Base-by-base conservation (phyloP, 352 stramenopile species). In the Halophytophthora polymorphica region DNA sequence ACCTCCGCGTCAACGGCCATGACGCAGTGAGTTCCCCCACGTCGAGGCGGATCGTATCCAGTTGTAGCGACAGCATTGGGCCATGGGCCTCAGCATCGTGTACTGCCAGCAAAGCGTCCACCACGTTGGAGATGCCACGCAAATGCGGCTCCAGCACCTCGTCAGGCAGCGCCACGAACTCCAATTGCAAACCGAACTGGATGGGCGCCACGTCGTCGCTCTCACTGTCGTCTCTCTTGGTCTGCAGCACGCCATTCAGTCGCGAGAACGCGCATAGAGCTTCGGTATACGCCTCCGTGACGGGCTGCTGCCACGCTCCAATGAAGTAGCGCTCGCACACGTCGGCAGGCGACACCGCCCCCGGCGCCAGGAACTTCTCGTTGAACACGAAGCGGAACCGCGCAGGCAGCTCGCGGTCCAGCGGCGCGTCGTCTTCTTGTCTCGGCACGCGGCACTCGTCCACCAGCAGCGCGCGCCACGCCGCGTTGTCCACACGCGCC, bases 311-410 rank as follows among this genome's bases (percentile, higher is more conserved):
- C 13, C 5, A 44, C 6, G 37, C 17, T 6, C 15, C 14, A 19
- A 53, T 2, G 28, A 71, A 59, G 45, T 61, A 68, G 1, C 40
- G 41, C 34, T 53, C 58, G 40, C 59, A 62, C 15, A 65, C 52
- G 8, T 36, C 37, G 29, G 53, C 63, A 25, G 63, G 58, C n/a
- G 63, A 62, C 45, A 65, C 31, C 11, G 53, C 56, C 1, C 41
- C 61, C 45, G 55, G 23, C 36, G 64, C 53, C 31, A 71, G 23
- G 37, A 58, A 61, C 2, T 62, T 53, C 33, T 64, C 63, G 14
- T 71, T 66, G 40, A 71, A 68, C 34, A 70, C 64, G 17, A 78
- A 59, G 2, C 57, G 55, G 22, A 78, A 57, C 28, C 55, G 42
- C 12, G 69, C 64, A 13, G 41, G 19, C 11, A 78, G 44, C 7